A percentile compares a stretch with the other conserved stretches of the same genome.
phyloP scores from a whole-genome alignment of 305 asterid species.

The Caryopteris hybrid region DNA sequence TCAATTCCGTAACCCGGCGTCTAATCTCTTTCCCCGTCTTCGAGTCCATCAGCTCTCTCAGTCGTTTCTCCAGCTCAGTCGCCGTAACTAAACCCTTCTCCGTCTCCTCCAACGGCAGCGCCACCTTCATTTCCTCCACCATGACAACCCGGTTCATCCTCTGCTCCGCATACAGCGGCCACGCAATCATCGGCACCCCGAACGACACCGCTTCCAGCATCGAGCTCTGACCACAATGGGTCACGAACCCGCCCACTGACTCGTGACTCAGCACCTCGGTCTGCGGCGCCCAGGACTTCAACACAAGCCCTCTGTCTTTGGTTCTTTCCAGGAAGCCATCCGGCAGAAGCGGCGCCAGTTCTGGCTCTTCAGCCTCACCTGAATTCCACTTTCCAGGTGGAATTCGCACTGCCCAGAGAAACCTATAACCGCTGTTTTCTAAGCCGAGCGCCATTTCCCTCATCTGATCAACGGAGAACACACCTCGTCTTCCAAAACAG shows the following conservation, averaged over 20 bases:
- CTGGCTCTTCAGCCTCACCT: conserved; percentile 2
- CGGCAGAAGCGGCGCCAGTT: conserved; percentile 31
- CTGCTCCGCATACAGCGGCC: conserved; percentile 51
- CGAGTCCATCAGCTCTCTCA: conserved; percentile 38
- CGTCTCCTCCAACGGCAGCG: conserved; percentile 24
- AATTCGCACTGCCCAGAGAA: conserved; percentile 41
- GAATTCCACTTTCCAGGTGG: conserved; percentile 8
- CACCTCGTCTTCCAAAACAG: conserved; percentile 48
- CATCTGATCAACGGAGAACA: conserved; percentile 28
- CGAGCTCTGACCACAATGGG: conserved; percentile 55
- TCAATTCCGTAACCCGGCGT: conserved; percentile 19
- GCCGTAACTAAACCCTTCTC: conserved; percentile 26
- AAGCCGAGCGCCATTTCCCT: conserved; percentile 43
- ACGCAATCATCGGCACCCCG: conserved; percentile 47
- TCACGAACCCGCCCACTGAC: conserved; percentile 52
- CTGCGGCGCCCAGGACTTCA: conserved; percentile 48
- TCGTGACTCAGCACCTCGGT: conserved; percentile 39
- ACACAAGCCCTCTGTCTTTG: conserved; percentile 24
- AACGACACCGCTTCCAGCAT: conserved; percentile 37
- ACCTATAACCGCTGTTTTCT: conserved; percentile 32
- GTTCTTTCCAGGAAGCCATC: conserved; percentile 37
- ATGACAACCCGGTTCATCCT: conserved; percentile 25
- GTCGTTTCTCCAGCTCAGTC: conserved; percentile 31
- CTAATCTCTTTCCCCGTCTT: conserved; percentile 16
- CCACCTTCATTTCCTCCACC: conserved; percentile 42